Base-by-base conservation (phyloP, 345 rosid species). In the Brassica incana region DNA sequence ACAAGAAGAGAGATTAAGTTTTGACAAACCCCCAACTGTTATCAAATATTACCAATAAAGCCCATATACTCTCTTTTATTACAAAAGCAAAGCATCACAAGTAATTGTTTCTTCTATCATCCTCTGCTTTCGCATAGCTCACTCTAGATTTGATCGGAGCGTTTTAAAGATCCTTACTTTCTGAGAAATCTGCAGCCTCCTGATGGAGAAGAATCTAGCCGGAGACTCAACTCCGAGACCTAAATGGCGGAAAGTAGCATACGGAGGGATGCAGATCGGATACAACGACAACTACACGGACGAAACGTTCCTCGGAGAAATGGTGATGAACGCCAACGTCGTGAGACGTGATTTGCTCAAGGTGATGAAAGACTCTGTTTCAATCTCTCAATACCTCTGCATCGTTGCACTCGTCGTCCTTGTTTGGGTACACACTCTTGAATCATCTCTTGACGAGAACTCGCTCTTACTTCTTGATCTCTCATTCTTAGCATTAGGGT, bases 301-400 rank as follows among this genome's bases (percentile, higher is more conserved):
- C 45, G 94, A 88, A 8, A 89, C 92, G 0, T 95, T 93, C 84
- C 93, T 93, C 4, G 97, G 87, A 68, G 91, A 85, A 20, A 90
- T 95, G 99, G 98, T 95, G 52, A 91, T 83, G 95, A 95, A 95
- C 74, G 95, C 98, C 18, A 93, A 84, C 71, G 98, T 93, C 4
- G 98, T 91, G n/a, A 90, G 90, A 70, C 84, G 97, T 36, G 89
- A 93, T 65, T 40, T 93, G 60, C 67, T 85, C 8, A 91, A 91
- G 85, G 97, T 88, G 81, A 95, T 93, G 96, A 88, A 72, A 45
- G 99, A 89, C 85, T 91, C 98, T 0, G 87, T 95, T 75, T 86
- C 94, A 0, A 91, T 91, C 60, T 89, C 97, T 69, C 97, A 91
- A 72, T 91, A 93, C 77, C 85, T 91, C 36, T 91, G 96, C 87